Evolutionary conservation across 306 rosid genomes (phyloP).

Genomic region (Malus sylvestris): DNA sequence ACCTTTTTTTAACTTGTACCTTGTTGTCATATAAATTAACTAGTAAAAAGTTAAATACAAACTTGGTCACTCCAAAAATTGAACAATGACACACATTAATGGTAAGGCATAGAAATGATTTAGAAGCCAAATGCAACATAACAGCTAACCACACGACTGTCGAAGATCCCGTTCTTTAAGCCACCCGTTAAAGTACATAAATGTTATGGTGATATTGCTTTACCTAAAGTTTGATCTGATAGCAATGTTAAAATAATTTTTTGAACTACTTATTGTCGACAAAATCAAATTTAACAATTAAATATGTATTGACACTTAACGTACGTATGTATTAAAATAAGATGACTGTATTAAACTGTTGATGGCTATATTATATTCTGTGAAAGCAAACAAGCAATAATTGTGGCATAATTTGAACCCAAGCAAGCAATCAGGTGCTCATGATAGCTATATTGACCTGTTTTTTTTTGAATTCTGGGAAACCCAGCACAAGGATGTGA

Average conservation of each 20-base stretch:
- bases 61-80: background rate
- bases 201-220: background rate
- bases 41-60: background rate
- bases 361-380: too few relatives aligned
- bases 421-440: background rate
- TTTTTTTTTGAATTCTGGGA: background rate
- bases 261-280: too few relatives aligned
- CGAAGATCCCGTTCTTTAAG: background rate
- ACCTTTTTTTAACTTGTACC: background rate
- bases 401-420: conserved; percentile 10
- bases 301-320: too few relatives aligned
- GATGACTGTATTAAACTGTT: too few relatives aligned
- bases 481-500: background rate
- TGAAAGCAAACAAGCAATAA: background rate
- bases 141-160: too few relatives aligned
- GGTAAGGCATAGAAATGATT: background rate
- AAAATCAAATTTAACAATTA: background rate
- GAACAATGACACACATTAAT: background rate
- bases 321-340: too few relatives aligned
- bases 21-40: background rate
- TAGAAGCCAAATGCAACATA: background rate
- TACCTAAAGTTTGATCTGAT: background rate
- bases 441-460: background rate
- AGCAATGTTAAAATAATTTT: background rate
- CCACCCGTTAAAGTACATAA: background rate